Base-by-base conservation (phyloP, 2,329 filamentous ascomycete genomes). In the Monilinia vaccinii-corymbosi region DNA sequence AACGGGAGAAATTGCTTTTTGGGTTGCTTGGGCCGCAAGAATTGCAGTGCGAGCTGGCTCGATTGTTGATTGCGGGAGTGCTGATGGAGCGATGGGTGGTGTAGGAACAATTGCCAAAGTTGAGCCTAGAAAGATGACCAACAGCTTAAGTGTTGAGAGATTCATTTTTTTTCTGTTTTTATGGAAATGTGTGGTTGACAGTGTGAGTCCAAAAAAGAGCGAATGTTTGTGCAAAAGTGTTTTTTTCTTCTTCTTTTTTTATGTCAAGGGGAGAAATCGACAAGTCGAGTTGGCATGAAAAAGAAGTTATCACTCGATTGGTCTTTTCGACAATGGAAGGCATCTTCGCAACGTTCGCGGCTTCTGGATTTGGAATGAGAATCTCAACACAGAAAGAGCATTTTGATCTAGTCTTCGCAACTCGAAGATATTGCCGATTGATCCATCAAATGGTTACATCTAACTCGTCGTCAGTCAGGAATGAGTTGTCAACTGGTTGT, bases 11-110 rank as follows among this genome's bases (percentile, higher is more conserved):
- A 75, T 66, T 2, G 78, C 75, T 59, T 71, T 69, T 2, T 77
- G 77, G 4, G 77, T 79, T 8, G 78, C 79, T 28, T 72, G 71
- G 18, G 75, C 73, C 48, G 73, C 73, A 28, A 69, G 68, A 18
- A 77, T 74, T 45, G 68, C 66, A 46, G 71, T 51, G 7, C 58
- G 25, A 9, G 44, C 36, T n/a, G 65, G 65, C 57, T 66, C 61
- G 16, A 67, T 61, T 14, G 61, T 62, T 11, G 64, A 64, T 10
- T 59, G 38, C 7, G 57, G 48, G 3, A 28, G 16, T 55, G 18
- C 25, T 34, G 48, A 32, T 34, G 21, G 23, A 16, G 47, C n/a
- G 1, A 38, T 46, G 2, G 48, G 38, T 13, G 23, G 21, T 36
- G 48, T 53, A 46, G 34, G 34, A 10, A 51, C 9, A 13, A 32